Conservation (phyloP, 1,139 yeast species). For the Magnusiomyces magnusii region DNA sequence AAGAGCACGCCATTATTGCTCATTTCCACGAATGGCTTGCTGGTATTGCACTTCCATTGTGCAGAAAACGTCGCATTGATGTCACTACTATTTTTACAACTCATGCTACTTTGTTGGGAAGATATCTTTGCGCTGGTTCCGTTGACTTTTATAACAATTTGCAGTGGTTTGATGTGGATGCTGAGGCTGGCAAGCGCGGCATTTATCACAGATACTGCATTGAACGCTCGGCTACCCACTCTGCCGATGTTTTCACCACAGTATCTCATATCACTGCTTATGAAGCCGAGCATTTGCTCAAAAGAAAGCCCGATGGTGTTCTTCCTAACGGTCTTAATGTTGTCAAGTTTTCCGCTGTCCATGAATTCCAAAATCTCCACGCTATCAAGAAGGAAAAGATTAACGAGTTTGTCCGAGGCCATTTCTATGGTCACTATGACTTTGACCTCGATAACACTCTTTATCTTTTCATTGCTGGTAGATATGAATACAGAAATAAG, state of each 20-base stretch:
- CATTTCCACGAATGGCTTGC: conserved; percentile 99
- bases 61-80: conserved; percentile 86
- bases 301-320: conserved; percentile 96
- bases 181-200: conserved; percentile 97
- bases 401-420: conserved; percentile 92
- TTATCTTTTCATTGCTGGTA: conserved; percentile 93
- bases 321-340: conserved; percentile 95
- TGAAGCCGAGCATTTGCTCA: conserved; percentile 86
- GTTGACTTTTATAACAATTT: conserved; percentile 93
- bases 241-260: conserved; percentile 95
- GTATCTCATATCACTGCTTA: conserved; percentile 95
- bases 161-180: conserved; percentile 87
- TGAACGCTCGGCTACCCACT: conserved; percentile 93
- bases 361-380: conserved; percentile 95
- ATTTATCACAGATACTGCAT: conserved; percentile 95
- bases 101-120: conserved; percentile 91
- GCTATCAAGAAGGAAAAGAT: conserved; percentile 87
- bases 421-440: conserved; percentile 93
- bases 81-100: conserved; percentile 95
- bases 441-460: conserved; percentile 90
- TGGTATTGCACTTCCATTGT: conserved; percentile 89
- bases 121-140: conserved; percentile 93
- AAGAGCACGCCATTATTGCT: conserved; percentile 79
- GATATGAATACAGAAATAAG: conserved; percentile 94
- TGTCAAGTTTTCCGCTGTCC: conserved; percentile 93